Evolutionary conservation across 371 early-diverging fungal genomes (phyloP), one percentile per base, ranked within the genome.

Genomic region (Blakeslea trispora): DNA sequence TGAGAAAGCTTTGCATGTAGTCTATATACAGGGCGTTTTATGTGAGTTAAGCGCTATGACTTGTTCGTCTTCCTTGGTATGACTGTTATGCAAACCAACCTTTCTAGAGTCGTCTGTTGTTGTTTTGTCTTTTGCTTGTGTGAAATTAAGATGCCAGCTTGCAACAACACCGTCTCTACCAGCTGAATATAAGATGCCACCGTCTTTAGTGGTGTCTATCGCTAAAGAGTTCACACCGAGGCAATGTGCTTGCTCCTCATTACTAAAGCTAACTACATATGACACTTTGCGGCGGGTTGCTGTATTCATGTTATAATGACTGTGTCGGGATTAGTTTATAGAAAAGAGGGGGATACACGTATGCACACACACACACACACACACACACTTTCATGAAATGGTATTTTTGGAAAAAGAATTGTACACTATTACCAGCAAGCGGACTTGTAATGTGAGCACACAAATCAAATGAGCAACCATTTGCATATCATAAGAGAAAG

Each of bases 91-190:
- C 13, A 18, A 13, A 32, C 35, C 5, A 55, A 60, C 61, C 49
- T 57, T 47, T 22, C 31, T 17, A n/a, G 34, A 17, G 32, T 35
- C 45, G 47, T 63, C 63, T 17, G 53, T 5, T 52, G 17, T 45
- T 52, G 64, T 28, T 55, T 69, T 32, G 22, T 52, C 60, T 48
- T 39, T 50, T 45, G 57, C 53, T 50, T 52, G 46, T 44, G 55
- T 60, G 8, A 70, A 59, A 3, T 53, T 46, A 48, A 90, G 61
- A 53, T 87, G 79, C 97, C 97, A 97, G 2, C 89, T 81, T 19
- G 92, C 89, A 23, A 95, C 87, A 28, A 88, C 77, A 55, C 94
- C 92, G 72, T 97, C 97, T 52, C 96, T 79, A 15, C 95, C 94
- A 37, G 88, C 97, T 15, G 94, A 87, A 69, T 93, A 94, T 22